Evolutionary conservation across 768 basidiomycete species (phyloP), one percentile per base, ranked within the genome.

Genomic region (Podaxis sp.): DNA sequence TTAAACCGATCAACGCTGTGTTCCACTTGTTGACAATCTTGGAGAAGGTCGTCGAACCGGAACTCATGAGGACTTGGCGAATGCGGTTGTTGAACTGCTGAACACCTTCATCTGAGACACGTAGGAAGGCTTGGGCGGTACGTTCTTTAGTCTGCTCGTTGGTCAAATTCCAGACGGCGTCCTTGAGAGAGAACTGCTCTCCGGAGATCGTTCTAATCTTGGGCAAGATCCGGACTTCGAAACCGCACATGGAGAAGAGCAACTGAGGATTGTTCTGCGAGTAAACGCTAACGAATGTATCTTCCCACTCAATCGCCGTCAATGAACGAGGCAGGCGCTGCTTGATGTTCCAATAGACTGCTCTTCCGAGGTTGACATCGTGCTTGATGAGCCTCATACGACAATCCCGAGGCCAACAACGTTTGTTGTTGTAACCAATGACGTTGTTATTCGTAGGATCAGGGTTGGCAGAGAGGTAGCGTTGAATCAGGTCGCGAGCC

Each of bases 1-100:
- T 96, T 40, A 98, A 80, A 64, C 95, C 95, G 68, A 96, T 97
- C 59, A 97, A 83, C 17, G 93, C 92, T 3, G 95, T 96, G 74
- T 95, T 96, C 95, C 95, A 96, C 79, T 96, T 96, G 78, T 95
- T 96, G 70, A 98, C 93, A 68, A 99, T 96, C 83, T 99, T 99
- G 63, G 93, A 95, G 85, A 98, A 99, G 0, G 97, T 98, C 0
- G 97, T 96, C 0, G 95, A 95, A 52, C 97, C 97, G 1, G 97
- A 99, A 70, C 95, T 95, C 97, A 99, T 99, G 64, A 99, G 76
- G 12, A 99, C 94, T 73, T 95, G 92, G 59, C 96, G 85, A 67
- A 99, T 96, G 52, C 96, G 87, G 76, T 99, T 99, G 78, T 96
- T 96, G 83, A 99, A 99, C 70, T 93, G 89, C 70, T 97, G 94